phyloP scores from a whole-genome alignment of 2,329 filamentous ascomycete genomes.

The Tetracladium maxilliforme region DNA sequence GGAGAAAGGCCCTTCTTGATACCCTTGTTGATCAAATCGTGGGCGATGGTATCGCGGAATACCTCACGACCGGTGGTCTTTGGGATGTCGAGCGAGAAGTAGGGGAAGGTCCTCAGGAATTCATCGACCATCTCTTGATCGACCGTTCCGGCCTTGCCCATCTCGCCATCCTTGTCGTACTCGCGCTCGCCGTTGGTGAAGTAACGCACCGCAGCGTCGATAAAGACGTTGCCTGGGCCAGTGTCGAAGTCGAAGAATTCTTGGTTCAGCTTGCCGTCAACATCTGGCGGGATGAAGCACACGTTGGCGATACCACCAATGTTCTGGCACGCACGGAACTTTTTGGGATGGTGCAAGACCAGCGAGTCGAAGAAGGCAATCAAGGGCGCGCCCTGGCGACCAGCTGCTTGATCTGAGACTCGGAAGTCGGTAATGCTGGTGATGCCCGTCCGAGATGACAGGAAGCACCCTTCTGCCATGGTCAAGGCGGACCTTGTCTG shows the following conservation, averaged over 20 bases:
- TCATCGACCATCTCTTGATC: conserved; percentile 34
- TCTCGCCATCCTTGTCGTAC: conserved; percentile 34
- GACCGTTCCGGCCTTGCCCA: conserved; percentile 31
- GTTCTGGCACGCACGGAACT: conserved; percentile 43
- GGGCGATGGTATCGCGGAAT: conserved; percentile 39
- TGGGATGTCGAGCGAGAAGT: conserved; percentile 33
- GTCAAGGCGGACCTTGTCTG: conserved; percentile 32
- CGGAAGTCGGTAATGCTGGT: conserved; percentile 44
- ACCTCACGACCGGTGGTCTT: conserved; percentile 45
- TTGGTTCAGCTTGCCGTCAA: conserved; percentile 17
- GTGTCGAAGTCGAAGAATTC: conserved; percentile 35
- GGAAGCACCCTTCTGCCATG: conserved; percentile 40
- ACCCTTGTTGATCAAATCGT: conserved; percentile 32
- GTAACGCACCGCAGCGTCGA: conserved; percentile 38
- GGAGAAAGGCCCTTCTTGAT: conserved; percentile 25
- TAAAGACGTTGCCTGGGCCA: conserved; percentile 39
- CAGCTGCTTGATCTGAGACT: conserved; percentile 38
- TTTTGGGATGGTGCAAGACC: conserved; percentile 37
- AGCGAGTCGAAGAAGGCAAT: conserved; percentile 42
- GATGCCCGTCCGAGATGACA: conserved; percentile 38
- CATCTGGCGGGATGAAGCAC: conserved; percentile 39
- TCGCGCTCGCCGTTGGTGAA: conserved; percentile 32
- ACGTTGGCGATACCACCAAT: conserved; percentile 47
- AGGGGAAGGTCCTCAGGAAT: conserved; percentile 29
- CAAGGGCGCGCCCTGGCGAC: conserved; percentile 37